These are phyloP conservation scores for Didymella pinodella DNA, from an alignment of 2,329 filamentous ascomycete species.

Conservation along the genomic window DNA sequence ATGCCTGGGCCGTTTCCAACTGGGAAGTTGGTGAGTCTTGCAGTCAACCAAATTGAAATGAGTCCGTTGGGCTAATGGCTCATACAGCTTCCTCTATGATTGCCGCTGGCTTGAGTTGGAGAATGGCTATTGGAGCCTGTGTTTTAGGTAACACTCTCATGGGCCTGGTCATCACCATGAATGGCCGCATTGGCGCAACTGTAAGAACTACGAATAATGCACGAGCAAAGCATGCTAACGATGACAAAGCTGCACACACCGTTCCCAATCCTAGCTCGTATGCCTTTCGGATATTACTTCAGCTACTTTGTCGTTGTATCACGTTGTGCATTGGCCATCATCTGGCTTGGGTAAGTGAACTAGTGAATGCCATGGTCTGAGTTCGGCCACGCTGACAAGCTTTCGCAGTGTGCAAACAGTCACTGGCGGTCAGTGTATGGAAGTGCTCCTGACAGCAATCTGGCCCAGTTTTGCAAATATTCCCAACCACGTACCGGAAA, in stretches of 20 bases:
- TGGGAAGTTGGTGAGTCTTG: slow-evolving; percentile 47
- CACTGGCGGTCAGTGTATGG: slow-evolving; percentile 36
- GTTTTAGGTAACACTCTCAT: slow-evolving; percentile 44
- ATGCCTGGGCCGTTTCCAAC: slow-evolving; percentile 52
- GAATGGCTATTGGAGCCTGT: slow-evolving; percentile 45
- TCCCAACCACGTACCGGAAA: slow-evolving; percentile 32
- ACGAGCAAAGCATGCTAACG: slow-evolving; percentile 9
- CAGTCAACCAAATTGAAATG: no score
- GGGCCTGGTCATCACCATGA: slow-evolving; percentile 40
- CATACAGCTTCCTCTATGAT: slow-evolving; percentile 40
- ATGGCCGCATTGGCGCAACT: slow-evolving; percentile 38
- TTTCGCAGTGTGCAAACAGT: slow-evolving; percentile 31
- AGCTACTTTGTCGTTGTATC: slow-evolving; percentile 42
- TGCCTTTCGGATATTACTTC: slow-evolving; percentile 40
- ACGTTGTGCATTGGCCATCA: slow-evolving; percentile 46
- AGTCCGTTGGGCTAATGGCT: not conserved
- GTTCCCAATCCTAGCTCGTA: slow-evolving; percentile 34
- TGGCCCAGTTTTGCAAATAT: slow-evolving; percentile 37
- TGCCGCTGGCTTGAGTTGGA: slow-evolving; percentile 37
- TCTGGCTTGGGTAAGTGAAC: slow-evolving; percentile 45
- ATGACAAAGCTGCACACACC: slow-evolving; percentile 33
- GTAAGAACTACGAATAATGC: slow-evolving; percentile 17
- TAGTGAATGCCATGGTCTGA: not conserved
- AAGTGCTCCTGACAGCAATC: slow-evolving; percentile 36
- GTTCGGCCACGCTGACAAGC: slow-evolving; percentile 14